These are phyloP conservation scores for Mycena venus DNA, from an alignment of 768 basidiomycete species.

Conservation along the genomic window DNA sequence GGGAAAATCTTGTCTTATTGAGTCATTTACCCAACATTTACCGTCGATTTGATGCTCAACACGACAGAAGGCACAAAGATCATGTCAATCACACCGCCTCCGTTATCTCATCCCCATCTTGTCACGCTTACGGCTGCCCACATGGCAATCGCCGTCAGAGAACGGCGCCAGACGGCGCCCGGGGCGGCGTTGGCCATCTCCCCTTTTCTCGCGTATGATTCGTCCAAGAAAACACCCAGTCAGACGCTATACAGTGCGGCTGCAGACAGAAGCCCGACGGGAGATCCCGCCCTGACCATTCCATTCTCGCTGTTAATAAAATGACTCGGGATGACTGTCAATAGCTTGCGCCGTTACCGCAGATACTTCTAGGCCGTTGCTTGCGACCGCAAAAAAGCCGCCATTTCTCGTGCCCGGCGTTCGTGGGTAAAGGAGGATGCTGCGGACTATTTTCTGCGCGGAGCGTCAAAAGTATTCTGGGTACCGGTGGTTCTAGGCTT, in stretches of 20 bases:
- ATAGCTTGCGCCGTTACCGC: background rate
- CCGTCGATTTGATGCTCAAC: background rate
- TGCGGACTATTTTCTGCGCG: background rate
- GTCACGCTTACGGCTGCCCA: background rate
- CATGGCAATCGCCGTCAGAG: background rate
- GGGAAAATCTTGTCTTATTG: background rate
- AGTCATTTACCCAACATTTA: background rate
- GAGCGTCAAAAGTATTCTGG: no score
- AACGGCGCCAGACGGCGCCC: no score
- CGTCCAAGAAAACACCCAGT: no score
- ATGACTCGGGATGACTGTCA: background rate
- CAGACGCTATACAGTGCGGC: no score
- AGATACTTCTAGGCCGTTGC: background rate
- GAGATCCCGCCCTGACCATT: background rate
- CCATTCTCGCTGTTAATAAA: background rate
- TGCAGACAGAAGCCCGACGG: no score
- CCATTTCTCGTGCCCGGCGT: background rate
- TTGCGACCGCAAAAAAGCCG: background rate
- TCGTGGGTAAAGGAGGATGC: background rate
- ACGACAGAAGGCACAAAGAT: background rate
- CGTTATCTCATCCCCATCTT: background rate
- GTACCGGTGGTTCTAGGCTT: no score
- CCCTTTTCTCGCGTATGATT: no score
- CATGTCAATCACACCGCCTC: conserved; percentile 5
- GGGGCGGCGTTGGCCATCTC: no score